These are phyloP conservation scores for Catenaria anguillulae DNA, from an alignment of 371 early-diverging fungal genomes.

Conservation along the genomic window DNA sequence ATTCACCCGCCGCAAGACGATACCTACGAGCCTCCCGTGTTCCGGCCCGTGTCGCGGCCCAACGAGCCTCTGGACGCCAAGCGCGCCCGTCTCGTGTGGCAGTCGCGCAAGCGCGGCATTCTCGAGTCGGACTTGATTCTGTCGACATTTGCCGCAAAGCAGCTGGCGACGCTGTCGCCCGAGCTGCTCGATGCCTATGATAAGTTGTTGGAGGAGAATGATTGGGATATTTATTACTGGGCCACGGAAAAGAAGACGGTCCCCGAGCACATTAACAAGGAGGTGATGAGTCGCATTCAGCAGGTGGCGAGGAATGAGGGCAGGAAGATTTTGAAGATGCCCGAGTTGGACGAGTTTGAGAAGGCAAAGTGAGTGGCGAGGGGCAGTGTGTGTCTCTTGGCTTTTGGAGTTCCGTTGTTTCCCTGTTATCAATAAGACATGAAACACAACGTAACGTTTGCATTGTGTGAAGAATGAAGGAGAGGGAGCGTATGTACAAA, in stretches of 20 bases:
- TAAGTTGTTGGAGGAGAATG: conserved; percentile 69
- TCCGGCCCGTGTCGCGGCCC: conserved; percentile 43
- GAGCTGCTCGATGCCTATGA: conserved; percentile 62
- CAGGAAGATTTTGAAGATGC: conserved; percentile 53
- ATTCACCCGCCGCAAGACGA: conserved; percentile 4
- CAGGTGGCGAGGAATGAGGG: conserved; percentile 53
- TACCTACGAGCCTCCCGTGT: not conserved
- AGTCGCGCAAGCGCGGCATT: conserved; percentile 87
- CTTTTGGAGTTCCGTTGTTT: no score
- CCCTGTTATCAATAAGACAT: no score
- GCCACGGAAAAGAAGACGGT: conserved; percentile 48
- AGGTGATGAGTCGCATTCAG: conserved; percentile 42
- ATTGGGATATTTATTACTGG: conserved; percentile 96
- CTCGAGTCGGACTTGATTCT: conserved; percentile 82
- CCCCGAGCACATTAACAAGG: conserved; percentile 33
- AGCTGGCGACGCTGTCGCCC: conserved; percentile 34
- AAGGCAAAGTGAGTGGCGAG: no score
- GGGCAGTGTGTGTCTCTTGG: no score
- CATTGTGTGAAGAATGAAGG: no score
- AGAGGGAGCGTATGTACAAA: no score
- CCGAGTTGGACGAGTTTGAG: conserved; percentile 33
- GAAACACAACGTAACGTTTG: no score
- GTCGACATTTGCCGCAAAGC: conserved; percentile 65
- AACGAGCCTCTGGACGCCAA: conserved; percentile 48
- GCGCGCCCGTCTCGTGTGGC: conserved; percentile 68